Evolutionary conservation across 1,284 basidiomycete genomes (phyloP).

Genomic region (Polyporus tsugae): DNA sequence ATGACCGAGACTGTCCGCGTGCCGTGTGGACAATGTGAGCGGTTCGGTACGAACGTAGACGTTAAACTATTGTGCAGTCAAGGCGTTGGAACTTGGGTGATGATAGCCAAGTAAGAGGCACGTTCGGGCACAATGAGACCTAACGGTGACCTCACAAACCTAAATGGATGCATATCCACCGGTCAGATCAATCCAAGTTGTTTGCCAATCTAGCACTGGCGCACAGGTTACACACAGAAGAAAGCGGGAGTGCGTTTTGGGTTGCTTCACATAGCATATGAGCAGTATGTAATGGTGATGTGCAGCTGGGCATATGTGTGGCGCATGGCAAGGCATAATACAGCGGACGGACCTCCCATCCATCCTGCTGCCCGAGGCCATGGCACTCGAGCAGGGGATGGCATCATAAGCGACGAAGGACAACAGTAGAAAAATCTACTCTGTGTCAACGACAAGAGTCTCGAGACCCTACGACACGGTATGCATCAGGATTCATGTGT

Average conservation of each 20-base stretch:
- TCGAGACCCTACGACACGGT: conserved; percentile 70
- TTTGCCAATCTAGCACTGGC: neutral
- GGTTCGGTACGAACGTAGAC: too few species aligned
- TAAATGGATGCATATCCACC: too few species aligned
- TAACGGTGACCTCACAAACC: too few species aligned
- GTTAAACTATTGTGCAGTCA: neutral
- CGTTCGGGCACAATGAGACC: neutral
- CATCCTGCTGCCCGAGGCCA: conserved; percentile 22
- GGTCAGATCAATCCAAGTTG: neutral
- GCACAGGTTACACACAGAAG: neutral
- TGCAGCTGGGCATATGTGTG: conserved; percentile 24
- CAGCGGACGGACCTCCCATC: conserved; percentile 28
- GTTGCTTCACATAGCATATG: conserved; percentile 34
- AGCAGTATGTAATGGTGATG: conserved; percentile 26
- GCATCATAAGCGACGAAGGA: conserved; percentile 23
- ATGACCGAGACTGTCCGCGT: too few species aligned
- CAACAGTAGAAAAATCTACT: conserved; percentile 49
- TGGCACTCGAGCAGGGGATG: conserved; percentile 15
- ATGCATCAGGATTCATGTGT: conserved; percentile 7
- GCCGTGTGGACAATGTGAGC: neutral
- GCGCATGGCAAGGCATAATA: conserved; percentile 34
- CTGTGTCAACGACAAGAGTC: conserved; percentile 82
- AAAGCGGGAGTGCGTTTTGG: conserved; percentile 26
- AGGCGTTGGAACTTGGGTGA: neutral
- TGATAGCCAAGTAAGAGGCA: neutral